phyloP scores from a whole-genome alignment of 352 stramenopile species.

The Globisporangium cystogenes region DNA sequence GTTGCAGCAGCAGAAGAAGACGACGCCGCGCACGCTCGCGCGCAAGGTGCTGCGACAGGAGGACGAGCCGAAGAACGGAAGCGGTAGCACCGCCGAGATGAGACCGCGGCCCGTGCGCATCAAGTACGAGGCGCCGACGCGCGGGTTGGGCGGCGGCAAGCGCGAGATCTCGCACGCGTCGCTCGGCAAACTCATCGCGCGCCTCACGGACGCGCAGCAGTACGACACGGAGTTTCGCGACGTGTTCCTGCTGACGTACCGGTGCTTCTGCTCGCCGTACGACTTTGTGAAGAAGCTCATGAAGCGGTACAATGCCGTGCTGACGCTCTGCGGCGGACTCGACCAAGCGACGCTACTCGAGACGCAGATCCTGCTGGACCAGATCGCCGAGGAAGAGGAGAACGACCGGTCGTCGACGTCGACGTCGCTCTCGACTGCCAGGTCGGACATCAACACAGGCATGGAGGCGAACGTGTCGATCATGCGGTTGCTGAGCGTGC shows the following conservation, averaged over 20 bases:
- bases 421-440: slow-evolving; percentile 61
- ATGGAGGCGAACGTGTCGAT: slow-evolving; percentile 84
- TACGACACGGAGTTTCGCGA: slow-evolving; percentile 86
- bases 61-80: slow-evolving; percentile 10
- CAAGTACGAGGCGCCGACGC: slow-evolving; percentile 61
- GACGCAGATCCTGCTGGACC: slow-evolving; percentile 56
- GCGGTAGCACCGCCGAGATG: background rate
- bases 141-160: slow-evolving; percentile 50
- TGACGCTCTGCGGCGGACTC: slow-evolving; percentile 45
- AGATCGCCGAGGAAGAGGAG: slow-evolving; percentile 65
- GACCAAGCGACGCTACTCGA: slow-evolving; percentile 48
- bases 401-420: slow-evolving; percentile 46
- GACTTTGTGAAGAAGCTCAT: slow-evolving; percentile 87
- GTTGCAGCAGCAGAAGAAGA: slow-evolving; percentile 10
- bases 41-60: slow-evolving; percentile 15
- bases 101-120: slow-evolving; percentile 57
- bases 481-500: slow-evolving; percentile 79
- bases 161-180: slow-evolving; percentile 85
- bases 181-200: slow-evolving; percentile 76
- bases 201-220: slow-evolving; percentile 79
- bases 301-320: slow-evolving; percentile 78
- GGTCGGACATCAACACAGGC: slow-evolving; percentile 72
- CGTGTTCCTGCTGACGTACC: slow-evolving; percentile 79
- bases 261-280: slow-evolving; percentile 76
- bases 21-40: slow-evolving; percentile 13